phyloP scores from a whole-genome alignment of 2,329 filamentous ascomycete species.

The Neospermospora avenae region DNA sequence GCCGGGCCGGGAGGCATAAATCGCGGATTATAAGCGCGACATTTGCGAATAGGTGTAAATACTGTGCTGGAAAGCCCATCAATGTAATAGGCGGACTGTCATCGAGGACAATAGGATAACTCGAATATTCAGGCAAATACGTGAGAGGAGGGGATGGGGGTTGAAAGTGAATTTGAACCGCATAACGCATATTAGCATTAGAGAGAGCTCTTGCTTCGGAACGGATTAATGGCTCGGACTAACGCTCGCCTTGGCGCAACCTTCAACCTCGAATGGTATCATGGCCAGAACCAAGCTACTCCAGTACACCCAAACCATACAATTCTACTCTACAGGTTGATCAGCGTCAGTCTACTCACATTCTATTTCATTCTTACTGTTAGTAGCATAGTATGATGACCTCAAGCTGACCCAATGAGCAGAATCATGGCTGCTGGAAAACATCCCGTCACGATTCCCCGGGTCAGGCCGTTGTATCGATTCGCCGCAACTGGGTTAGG shows the following conservation, averaged over 20 bases:
- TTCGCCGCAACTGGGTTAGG: slow-evolving; percentile 83
- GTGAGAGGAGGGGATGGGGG: no score
- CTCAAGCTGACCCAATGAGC: slow-evolving; percentile 8
- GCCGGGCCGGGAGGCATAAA: neutral
- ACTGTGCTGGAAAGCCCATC: neutral
- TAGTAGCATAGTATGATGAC: neutral
- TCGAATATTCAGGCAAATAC: no score
- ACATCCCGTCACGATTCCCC: slow-evolving; percentile 57
- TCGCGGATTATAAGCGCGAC: neutral
- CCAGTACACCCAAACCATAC: neutral
- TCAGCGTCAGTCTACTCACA: slow-evolving; percentile 5
- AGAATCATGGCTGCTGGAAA: slow-evolving; percentile 37
- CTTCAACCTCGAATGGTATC: neutral
- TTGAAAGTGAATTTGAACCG: no score
- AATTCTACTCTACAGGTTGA: neutral
- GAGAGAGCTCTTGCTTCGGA: neutral
- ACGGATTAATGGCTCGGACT: neutral
- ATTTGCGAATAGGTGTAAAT: neutral
- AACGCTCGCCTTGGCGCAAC: neutral
- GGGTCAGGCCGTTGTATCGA: slow-evolving; percentile 69
- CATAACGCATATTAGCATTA: no score
- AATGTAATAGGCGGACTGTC: neutral
- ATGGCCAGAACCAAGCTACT: neutral
- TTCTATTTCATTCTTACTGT: neutral
- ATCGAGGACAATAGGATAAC: neutral